These are phyloP conservation scores for Phytopythium sindhum DNA, from an alignment of 352 stramenopile genomes.

Conservation along the genomic window DNA sequence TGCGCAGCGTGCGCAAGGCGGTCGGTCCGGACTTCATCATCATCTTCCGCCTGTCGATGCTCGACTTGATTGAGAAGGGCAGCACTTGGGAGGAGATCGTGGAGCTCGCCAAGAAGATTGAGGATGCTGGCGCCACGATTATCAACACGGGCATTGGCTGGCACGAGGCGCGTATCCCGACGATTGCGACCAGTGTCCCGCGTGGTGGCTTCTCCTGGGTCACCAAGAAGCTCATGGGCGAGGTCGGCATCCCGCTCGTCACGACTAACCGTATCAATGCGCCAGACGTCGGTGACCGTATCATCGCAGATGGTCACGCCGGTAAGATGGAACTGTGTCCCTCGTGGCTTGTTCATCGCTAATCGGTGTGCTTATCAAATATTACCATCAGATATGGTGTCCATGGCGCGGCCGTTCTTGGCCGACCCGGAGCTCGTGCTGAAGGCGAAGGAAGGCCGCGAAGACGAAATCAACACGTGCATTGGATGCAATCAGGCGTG, in stretches of 20 bases:
- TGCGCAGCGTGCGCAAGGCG: conserved; percentile 86
- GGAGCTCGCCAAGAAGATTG: conserved; percentile 87
- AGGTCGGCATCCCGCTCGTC: conserved; percentile 91
- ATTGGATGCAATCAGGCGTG: conserved; percentile 97
- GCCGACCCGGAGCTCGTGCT: conserved; percentile 93
- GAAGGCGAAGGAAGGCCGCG: conserved; percentile 88
- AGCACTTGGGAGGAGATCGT: conserved; percentile 88
- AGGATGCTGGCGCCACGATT: conserved; percentile 93
- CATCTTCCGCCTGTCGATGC: conserved; percentile 96
- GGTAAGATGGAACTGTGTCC: conserved; percentile 6
- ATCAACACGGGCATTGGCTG: conserved; percentile 99
- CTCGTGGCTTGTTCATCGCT: neutral
- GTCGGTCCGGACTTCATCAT: conserved; percentile 96
- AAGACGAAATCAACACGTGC: conserved; percentile 97
- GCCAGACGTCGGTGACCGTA: conserved; percentile 86
- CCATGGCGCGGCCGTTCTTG: conserved; percentile 91
- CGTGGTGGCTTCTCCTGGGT: conserved; percentile 93
- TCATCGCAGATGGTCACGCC: conserved; percentile 84
- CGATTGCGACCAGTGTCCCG: conserved; percentile 95
- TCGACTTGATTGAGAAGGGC: conserved; percentile 94
- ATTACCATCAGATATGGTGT: conserved; percentile 60
- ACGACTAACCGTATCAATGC: conserved; percentile 98
- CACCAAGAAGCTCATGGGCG: conserved; percentile 88
- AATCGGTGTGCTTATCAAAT: neutral
- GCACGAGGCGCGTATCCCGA: conserved; percentile 97